A percentile compares a stretch with the other conserved stretches of the same genome.
These are phyloP conservation scores for Cyberlindnera samutprakarnensis DNA, from an alignment of 805 yeast species.

Conservation along the genomic window DNA sequence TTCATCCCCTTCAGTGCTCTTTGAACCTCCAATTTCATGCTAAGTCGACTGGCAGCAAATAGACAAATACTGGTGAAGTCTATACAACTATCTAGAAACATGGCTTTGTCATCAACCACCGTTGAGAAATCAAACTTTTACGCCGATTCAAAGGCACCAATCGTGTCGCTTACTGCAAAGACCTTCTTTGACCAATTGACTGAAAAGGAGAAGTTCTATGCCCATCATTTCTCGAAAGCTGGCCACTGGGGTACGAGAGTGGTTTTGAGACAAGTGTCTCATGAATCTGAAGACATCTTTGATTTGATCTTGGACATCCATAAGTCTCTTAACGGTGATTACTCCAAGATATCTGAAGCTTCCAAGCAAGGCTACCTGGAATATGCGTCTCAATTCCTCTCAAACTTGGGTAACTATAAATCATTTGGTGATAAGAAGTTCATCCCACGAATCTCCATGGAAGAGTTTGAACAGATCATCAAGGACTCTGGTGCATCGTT, in stretches of 20 bases:
- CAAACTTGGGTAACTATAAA: conserved; percentile 73
- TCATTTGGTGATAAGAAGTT: conserved; percentile 88
- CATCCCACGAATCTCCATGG: conserved; percentile 52
- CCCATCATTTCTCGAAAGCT: conserved; percentile 79
- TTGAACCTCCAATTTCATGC: no score
- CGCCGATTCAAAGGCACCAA: conserved; percentile 63
- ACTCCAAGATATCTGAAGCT: conserved; percentile 30
- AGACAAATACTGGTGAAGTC: no score
- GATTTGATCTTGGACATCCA: conserved; percentile 63
- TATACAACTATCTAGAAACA: no score
- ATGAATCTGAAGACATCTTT: conserved; percentile 69
- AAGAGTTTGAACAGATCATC: conserved; percentile 43
- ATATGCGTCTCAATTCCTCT: conserved; percentile 67
- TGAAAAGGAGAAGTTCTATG: conserved; percentile 55
- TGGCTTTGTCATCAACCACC: conserved; percentile 9
- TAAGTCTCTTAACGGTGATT: conserved; percentile 38
- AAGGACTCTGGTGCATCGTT: conserved; percentile 28
- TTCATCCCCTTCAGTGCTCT: no score
- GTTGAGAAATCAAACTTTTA: conserved; percentile 18
- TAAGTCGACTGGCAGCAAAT: no score
- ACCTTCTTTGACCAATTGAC: conserved; percentile 62
- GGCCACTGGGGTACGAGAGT: conserved; percentile 79
- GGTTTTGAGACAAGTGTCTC: conserved; percentile 73
- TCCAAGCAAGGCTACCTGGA: conserved; percentile 47
- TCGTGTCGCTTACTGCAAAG: conserved; percentile 61